Base-by-base conservation (phyloP, 192 early-diverging fungal genomes). In the Helicostylum pulchrum region DNA sequence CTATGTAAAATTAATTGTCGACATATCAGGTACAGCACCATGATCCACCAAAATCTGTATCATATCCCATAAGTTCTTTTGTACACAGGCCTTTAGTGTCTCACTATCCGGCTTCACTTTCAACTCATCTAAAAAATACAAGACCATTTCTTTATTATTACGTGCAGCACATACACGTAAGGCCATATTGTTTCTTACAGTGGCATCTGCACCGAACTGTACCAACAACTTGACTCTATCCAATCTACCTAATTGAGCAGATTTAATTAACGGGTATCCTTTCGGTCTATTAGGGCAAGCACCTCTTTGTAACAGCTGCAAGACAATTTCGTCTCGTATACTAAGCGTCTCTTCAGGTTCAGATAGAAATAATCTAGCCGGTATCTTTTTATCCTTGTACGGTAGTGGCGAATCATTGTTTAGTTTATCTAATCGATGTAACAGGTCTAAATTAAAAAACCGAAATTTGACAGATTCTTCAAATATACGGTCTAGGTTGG, bases 201-300 rank as follows among this genome's bases (percentile, higher is more conserved):
- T 48, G 10, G 65, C 54, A 50, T 77, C 60, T 3, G 76, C 78
- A 19, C 65, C 64, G 51, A 58, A 66, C 0, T 21, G 2, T 5
- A 80, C 12, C 30, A 80, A 51, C 3, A 75, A 57, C 32, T 75
- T 66, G 0, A 72, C 73, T 30, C 67, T 63, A 14, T 56, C 42
- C 9, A 68, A 21, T 10, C 50, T 52, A 10, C 78, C 78, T 11
- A 74, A 36, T 39, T 65, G 64, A 10, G 66, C 68, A 17, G 73
- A 72, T 55, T 77, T 74, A 15, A 78, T 70, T 20, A 80, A 49
- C 32, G 78, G 78, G 48, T 77, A 80, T 3, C 69, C 72, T 12
- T 77, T 49, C 2, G 76, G 73, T 52, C 65, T 58, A 26, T 60
- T 64, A 8, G 70, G 59, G 2, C 65, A 75, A 9, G 70, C 76